These are phyloP conservation scores for Hygrocybe punicea DNA, from an alignment of 768 basidiomycete species.

Conservation along the genomic window DNA sequence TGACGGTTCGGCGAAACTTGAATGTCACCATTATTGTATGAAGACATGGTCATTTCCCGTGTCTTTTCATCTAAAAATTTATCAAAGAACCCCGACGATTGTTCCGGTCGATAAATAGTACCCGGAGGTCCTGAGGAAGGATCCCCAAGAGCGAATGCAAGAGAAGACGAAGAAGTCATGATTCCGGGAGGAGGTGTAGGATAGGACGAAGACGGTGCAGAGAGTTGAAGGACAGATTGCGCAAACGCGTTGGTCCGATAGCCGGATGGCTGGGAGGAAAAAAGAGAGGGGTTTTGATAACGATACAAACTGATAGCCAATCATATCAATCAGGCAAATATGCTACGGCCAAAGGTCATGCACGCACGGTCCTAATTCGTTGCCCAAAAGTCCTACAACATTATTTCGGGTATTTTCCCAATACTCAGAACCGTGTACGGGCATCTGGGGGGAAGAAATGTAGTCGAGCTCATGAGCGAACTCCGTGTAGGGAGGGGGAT, in stretches of 20 bases:
- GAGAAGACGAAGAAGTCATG: conserved; percentile 65
- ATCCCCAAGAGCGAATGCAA: conserved; percentile 67
- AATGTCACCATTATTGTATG: conserved; percentile 7
- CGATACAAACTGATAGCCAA: conserved; percentile 38
- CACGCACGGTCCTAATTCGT: conserved; percentile 51
- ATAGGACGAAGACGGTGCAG: conserved; percentile 59
- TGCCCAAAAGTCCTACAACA: conserved; percentile 55
- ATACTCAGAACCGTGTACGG: conserved; percentile 49
- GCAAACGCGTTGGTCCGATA: conserved; percentile 59
- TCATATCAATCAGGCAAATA: conserved; percentile 13
- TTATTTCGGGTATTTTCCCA: conserved; percentile 66
- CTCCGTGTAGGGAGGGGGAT: conserved; percentile 60
- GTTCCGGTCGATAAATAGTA: conserved; percentile 45
- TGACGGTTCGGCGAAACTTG: conserved; percentile 21
- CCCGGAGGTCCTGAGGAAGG: conserved; percentile 26
- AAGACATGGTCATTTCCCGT: conserved; percentile 38
- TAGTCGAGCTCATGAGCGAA: conserved; percentile 62
- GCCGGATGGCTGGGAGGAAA: conserved; percentile 44
- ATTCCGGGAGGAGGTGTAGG: conserved; percentile 71
- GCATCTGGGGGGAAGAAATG: conserved; percentile 47
- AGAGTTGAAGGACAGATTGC: conserved; percentile 62
- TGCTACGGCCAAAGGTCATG: conserved; percentile 19
- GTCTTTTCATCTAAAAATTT: conserved; percentile 59
- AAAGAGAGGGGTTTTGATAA: conserved; percentile 42
- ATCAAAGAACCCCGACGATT: conserved; percentile 65